Evolutionary conservation across 2,329 filamentous ascomycete genomes (phyloP).

Genomic region (Claviceps sp.): DNA sequence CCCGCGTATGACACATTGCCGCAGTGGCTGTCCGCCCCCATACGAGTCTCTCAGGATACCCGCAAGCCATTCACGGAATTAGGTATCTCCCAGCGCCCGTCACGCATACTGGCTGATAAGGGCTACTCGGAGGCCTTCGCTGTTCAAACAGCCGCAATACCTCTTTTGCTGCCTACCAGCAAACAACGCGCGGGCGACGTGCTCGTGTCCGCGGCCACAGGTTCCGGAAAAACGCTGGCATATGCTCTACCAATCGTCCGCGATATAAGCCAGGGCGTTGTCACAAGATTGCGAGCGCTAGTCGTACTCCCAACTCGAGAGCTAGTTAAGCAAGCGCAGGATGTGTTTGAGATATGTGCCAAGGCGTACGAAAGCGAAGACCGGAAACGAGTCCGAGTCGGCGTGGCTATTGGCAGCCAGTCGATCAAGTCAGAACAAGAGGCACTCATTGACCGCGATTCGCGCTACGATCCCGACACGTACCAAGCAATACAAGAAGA

Average conservation of each 20-base stretch:
- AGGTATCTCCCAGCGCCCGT: constrained; percentile 46
- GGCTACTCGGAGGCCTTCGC: constrained; percentile 27
- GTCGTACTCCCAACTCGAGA: constrained; percentile 87
- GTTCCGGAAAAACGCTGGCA: constrained; percentile 87
- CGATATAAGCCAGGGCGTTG: constrained; percentile 50
- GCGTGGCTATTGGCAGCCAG: constrained; percentile 70
- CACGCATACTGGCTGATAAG: constrained; percentile 52
- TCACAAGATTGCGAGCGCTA: constrained; percentile 60
- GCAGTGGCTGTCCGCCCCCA: constrained; percentile 63
- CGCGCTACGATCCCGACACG: constrained; percentile 49
- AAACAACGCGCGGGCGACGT: constrained; percentile 58
- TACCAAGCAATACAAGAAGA: constrained; percentile 23
- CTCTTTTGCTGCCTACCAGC: constrained; percentile 57
- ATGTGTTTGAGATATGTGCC: constrained; percentile 63
- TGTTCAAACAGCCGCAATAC: constrained; percentile 45
- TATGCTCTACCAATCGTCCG: constrained; percentile 81
- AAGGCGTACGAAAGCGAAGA: constrained; percentile 41
- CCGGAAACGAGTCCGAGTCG: constrained; percentile 60
- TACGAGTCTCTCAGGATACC: constrained; percentile 49
- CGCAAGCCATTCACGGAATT: constrained; percentile 48
- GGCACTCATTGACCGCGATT: constrained; percentile 29
- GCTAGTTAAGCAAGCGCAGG: constrained; percentile 72
- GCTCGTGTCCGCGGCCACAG: constrained; percentile 83
- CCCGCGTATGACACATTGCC: constrained; percentile 70
- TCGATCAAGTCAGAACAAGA: constrained; percentile 53